Percentiles rank a stretch among this genome's conserved stretches.
Conservation (phyloP, 2,329 filamentous ascomycete species). For the Fusarium acutatum region DNA sequence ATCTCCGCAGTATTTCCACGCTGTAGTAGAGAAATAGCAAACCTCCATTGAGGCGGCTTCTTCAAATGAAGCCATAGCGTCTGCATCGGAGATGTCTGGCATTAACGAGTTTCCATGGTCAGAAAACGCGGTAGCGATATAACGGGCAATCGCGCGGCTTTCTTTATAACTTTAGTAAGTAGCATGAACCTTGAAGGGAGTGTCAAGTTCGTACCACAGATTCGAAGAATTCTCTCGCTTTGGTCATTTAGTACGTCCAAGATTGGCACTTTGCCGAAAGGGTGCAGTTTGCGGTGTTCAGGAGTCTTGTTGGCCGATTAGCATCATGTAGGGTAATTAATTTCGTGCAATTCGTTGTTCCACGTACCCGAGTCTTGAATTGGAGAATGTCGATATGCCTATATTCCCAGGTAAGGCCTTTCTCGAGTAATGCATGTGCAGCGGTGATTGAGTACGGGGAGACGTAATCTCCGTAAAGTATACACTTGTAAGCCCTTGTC, state of each 20-base stretch:
- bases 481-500: too few relatives aligned
- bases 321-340: fast-evolving
- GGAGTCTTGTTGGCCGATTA: not conserved
- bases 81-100: fast-evolving
- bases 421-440: not conserved
- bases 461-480: too few relatives aligned
- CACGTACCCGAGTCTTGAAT: not conserved
- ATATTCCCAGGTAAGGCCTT: not conserved
- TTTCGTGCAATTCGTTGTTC: too few relatives aligned
- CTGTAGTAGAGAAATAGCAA: not conserved
- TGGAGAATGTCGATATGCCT: not conserved
- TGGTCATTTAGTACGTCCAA: fast-evolving
- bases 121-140: not conserved
- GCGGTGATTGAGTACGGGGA: not conserved
- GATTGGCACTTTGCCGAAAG: not conserved
- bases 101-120: not conserved
- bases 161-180: fast-evolving
- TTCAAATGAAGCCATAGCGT: not conserved
- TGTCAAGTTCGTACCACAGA: not conserved
- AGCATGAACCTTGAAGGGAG: fast-evolving
- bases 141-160: not conserved
- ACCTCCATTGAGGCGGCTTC: not conserved
- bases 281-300: not conserved
- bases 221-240: fast-evolving
- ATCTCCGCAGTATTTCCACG: not conserved